A percentile compares a stretch with the other conserved stretches of the same genome.
phyloP scores from a whole-genome alignment of 2,329 filamentous ascomycete species.

The Colletotrichum camelliae region DNA sequence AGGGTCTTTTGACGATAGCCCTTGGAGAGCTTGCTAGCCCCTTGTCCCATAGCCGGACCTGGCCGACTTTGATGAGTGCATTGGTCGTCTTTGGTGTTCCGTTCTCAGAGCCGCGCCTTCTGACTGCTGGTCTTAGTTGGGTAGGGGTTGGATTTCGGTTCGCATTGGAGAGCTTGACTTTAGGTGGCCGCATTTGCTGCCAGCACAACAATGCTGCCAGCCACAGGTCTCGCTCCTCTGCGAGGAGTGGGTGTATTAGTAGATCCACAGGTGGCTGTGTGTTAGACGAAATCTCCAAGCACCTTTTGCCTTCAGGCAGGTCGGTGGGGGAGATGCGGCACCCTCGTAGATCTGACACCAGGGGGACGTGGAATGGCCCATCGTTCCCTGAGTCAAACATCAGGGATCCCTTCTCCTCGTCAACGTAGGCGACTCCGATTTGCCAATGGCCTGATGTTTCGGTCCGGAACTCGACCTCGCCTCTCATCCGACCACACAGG shows the following conservation, averaged over 20 bases:
- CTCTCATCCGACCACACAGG: constrained; percentile 80
- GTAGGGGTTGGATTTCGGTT: constrained; percentile 43
- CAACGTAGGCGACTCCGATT: constrained; percentile 76
- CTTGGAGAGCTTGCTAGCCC: constrained; percentile 61
- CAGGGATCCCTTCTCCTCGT: constrained; percentile 75
- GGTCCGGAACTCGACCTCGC: constrained; percentile 74
- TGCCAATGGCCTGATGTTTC: constrained; percentile 69
- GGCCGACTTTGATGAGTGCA: constrained; percentile 90
- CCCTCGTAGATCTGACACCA: constrained; percentile 77
- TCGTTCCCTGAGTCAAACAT: constrained; percentile 76
- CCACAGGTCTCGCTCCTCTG: constrained; percentile 78
- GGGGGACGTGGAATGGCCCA: constrained; percentile 66
- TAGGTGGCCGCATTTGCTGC: constrained; percentile 74
- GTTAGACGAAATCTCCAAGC: constrained; percentile 53
- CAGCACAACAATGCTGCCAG: constrained; percentile 81
- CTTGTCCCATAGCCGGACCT: constrained; percentile 90
- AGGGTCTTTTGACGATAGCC: constrained; percentile 61
- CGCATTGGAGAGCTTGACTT: constrained; percentile 57
- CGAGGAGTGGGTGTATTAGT: constrained; percentile 66
- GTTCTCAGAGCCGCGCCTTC: constrained; percentile 21
- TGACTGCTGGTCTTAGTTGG: constrained; percentile 32
- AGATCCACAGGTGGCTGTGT: constrained; percentile 64
- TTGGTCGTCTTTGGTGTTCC: constrained; percentile 48
- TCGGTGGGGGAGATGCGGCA: constrained; percentile 70
- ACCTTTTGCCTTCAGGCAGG: constrained; percentile 49